Base-by-base conservation (phyloP, 2,329 filamentous ascomycete genomes). In the Trichoderma sp. region DNA sequence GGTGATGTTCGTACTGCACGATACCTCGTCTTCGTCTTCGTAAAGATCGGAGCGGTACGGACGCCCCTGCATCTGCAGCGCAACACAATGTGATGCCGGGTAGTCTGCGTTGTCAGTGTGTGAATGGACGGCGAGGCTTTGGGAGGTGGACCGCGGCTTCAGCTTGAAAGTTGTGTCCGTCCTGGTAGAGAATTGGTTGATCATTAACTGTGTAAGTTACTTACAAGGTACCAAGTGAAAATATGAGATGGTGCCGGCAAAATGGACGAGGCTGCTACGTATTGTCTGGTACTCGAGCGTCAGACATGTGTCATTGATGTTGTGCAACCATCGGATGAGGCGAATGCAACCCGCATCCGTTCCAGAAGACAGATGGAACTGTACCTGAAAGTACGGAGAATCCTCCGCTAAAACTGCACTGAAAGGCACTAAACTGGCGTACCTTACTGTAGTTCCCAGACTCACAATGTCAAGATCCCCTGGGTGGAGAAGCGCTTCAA, bases 21-120 rank as follows among this genome's bases (percentile, higher is more conserved):
- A n/a, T 32, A 18, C 28, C 26, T 32, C 28, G 28, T 32, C 56
- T 34, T 60, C 56, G 56, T 47, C 57, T 69, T 61, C 28, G 56
- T 34, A 51, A 30, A 43, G 56, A 69, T 60, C 36, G 21, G 34
- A 21, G 32, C 34, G 28, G 36, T 53, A 62, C 66, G 57, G n/a
- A 34, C 14, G 56, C 66, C 66, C 66, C 66, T 69, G 66, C 66
- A 32, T 69, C 57, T 69, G 66, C 66, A 69, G 66, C 66, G 57
- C 57, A 69, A 62, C 66, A 39, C 57, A 69, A 61, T 21, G 30
- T 26, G 28, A 39, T 66, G 43, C 63, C 47, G 47, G 57, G 56
- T 28, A 30, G 18, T 51, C 57, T 69, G 66, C 66, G 66, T 69
- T 69, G 66, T 69, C 66, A 62, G 18, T 26, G 28, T 60, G 28